These are phyloP conservation scores for Coemansia sp. DNA, from an alignment of 192 early-diverging fungal species.

Conservation along the genomic window DNA sequence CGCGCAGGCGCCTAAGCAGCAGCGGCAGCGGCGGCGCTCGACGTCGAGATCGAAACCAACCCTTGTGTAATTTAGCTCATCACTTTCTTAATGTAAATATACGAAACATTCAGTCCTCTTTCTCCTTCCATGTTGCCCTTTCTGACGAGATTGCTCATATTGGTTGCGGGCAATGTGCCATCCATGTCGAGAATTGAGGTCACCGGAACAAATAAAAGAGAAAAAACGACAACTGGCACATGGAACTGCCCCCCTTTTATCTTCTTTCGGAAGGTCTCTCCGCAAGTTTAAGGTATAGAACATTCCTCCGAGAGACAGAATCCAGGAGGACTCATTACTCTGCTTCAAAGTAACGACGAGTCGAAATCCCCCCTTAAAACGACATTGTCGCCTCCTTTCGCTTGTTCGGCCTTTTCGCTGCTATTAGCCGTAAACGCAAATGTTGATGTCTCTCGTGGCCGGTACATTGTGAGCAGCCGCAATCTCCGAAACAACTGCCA, in stretches of 20 bases:
- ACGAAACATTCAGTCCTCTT: not conserved
- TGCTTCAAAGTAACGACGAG: not conserved
- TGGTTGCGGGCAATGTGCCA: not conserved
- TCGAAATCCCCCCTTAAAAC: not conserved
- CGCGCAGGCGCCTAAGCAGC: slow-evolving; percentile 38
- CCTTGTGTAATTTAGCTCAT: slow-evolving; percentile 4
- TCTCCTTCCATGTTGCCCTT: not conserved
- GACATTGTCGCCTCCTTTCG: not conserved
- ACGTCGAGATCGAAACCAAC: not conserved
- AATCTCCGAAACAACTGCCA: not conserved
- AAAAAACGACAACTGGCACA: not conserved
- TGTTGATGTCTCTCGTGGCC: not conserved
- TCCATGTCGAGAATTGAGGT: not conserved
- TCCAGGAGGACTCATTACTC: slow-evolving; percentile 1
- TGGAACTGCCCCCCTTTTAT: not conserved
- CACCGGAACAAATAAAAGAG: not conserved
- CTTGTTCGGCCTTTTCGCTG: not conserved
- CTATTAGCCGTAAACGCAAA: not conserved
- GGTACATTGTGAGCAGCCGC: not conserved
- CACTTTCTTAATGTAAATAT: not conserved
- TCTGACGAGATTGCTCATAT: not conserved
- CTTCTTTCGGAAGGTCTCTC: not conserved
- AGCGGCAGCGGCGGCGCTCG: not conserved
- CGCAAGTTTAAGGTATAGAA: not conserved
- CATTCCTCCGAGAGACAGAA: not conserved